phyloP scores from a whole-genome alignment of 495 filamentous ascomycete genomes.

The Platismatia glauca region DNA sequence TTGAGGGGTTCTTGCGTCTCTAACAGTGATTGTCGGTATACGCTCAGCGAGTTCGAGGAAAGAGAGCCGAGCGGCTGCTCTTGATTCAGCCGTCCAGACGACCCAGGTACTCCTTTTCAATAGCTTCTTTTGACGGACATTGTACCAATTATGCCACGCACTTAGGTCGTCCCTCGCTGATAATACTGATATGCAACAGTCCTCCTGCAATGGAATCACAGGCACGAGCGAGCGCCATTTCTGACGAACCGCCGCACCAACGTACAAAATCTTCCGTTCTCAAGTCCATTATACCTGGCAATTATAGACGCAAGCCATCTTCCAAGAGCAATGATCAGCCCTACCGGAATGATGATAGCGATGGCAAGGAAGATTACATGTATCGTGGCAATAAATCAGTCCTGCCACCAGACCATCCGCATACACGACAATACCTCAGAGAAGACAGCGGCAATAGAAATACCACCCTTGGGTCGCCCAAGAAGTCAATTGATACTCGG shows the following conservation, averaged over 20 bases:
- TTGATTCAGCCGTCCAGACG: background rate
- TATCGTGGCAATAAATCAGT: constrained; percentile 27
- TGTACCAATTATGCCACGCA: no score
- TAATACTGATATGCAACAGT: background rate
- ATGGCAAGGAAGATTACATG: constrained; percentile 1
- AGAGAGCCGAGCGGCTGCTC: background rate
- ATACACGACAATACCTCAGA: constrained; percentile 26
- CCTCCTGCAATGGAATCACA: background rate
- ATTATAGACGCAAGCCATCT: constrained; percentile 36
- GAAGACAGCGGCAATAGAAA: constrained; percentile 25
- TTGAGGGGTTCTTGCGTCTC: background rate
- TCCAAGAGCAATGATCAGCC: constrained; percentile 31
- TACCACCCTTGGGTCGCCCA: constrained; percentile 16
- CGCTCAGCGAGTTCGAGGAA: background rate
- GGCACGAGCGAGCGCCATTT: background rate
- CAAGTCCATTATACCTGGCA: constrained; percentile 37
- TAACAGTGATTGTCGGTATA: background rate
- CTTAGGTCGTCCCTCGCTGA: no score
- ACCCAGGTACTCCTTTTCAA: background rate
- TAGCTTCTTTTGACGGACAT: background rate
- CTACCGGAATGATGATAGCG: constrained; percentile 26
- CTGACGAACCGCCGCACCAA: constrained; percentile 7
- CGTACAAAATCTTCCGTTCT: constrained; percentile 34
- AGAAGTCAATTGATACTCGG: constrained; percentile 14
- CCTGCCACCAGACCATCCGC: constrained; percentile 25